Percentiles rank a stretch among this genome's conserved stretches.
Evolutionary conservation across 495 filamentous ascomycete species (phyloP).

Genomic region (Hyaloscypha bicolor): DNA sequence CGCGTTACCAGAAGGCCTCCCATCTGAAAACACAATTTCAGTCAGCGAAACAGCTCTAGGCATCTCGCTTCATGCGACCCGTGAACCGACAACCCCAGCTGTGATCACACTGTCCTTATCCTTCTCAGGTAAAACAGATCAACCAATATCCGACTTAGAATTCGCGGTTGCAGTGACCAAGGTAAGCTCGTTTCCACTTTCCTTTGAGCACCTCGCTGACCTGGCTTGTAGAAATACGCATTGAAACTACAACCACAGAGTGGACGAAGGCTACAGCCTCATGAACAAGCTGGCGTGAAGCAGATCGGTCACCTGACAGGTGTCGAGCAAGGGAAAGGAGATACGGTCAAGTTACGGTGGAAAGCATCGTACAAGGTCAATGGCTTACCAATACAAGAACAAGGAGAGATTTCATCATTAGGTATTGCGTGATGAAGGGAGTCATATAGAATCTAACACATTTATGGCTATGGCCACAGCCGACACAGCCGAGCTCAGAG

Average conservation of each 20-base stretch:
- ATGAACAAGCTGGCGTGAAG: slow-evolving; percentile 75
- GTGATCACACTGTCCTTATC: slow-evolving; percentile 61
- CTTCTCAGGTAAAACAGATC: slow-evolving; percentile 78
- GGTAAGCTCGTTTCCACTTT: slow-evolving; percentile 50
- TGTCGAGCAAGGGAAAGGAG: slow-evolving; percentile 69
- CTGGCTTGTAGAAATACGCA: slow-evolving; percentile 64
- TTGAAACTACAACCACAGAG: slow-evolving; percentile 84
- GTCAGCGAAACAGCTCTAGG: slow-evolving; percentile 53
- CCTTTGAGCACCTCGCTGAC: slow-evolving; percentile 10
- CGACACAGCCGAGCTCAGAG: neutral
- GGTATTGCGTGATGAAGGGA: slow-evolving; percentile 55
- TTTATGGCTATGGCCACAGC: neutral
- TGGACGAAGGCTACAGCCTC: slow-evolving; percentile 70
- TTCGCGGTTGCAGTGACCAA: slow-evolving; percentile 94
- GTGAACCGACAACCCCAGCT: slow-evolving; percentile 41
- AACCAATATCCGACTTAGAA: slow-evolving; percentile 75
- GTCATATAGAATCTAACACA: neutral
- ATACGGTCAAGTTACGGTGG: slow-evolving; percentile 84
- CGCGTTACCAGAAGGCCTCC: slow-evolving; percentile 62
- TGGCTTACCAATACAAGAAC: slow-evolving; percentile 64
- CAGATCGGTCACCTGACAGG: slow-evolving; percentile 81
- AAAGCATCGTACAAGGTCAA: slow-evolving; percentile 78
- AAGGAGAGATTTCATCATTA: slow-evolving; percentile 86
- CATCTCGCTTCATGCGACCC: slow-evolving; percentile 51
- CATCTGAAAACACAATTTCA: slow-evolving; percentile 45